A percentile compares a stretch with the other conserved stretches of the same genome.
Evolutionary conservation across 768 basidiomycete species (phyloP).

Genomic region (Auricularia auricula-judae): DNA sequence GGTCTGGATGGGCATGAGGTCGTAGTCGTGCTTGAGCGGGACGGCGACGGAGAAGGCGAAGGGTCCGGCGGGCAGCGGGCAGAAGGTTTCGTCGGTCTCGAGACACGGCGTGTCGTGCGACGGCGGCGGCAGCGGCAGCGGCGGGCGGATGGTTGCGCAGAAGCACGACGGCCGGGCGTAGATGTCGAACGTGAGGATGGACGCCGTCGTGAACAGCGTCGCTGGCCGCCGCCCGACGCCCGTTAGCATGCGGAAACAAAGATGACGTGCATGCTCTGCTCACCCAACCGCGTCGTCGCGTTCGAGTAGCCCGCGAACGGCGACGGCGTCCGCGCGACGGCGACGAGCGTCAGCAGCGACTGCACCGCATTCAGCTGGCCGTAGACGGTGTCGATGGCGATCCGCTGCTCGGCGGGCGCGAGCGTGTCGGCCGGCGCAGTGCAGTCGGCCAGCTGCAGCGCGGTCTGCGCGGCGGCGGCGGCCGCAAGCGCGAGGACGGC

Average conservation of each 20-base stretch:
- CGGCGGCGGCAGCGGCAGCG: slow-evolving; percentile 51
- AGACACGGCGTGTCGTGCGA: slow-evolving; percentile 21
- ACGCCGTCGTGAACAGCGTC: slow-evolving; percentile 77
- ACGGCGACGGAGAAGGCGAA: slow-evolving; percentile 70
- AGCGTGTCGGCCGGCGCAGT: not conserved
- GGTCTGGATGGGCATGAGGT: slow-evolving; percentile 76
- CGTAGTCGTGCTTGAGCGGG: slow-evolving; percentile 50
- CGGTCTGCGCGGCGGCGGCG: not conserved
- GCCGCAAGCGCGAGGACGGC: not conserved
- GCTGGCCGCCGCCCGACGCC: slow-evolving; percentile 30
- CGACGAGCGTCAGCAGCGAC: slow-evolving; percentile 51
- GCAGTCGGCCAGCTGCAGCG: not conserved
- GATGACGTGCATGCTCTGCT: slow-evolving; percentile 25
- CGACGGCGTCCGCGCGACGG: slow-evolving; percentile 53
- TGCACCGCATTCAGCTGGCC: slow-evolving; percentile 49
- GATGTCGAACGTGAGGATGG: slow-evolving; percentile 67
- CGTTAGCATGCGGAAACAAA: slow-evolving; percentile 1
- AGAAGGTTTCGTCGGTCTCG: slow-evolving; percentile 35
- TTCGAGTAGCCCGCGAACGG: slow-evolving; percentile 50
- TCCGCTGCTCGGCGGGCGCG: slow-evolving; percentile 6
- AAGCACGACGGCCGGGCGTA: slow-evolving; percentile 63
- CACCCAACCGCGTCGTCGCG: slow-evolving; percentile 55
- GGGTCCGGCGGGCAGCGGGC: slow-evolving; percentile 68
- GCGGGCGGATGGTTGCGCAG: slow-evolving; percentile 69
- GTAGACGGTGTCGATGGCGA: slow-evolving; percentile 60